Percentiles rank a stretch among this genome's conserved stretches.
These are phyloP conservation scores for Colletotrichum endophyticum DNA, from an alignment of 2,329 filamentous ascomycete species.

Conservation along the genomic window DNA sequence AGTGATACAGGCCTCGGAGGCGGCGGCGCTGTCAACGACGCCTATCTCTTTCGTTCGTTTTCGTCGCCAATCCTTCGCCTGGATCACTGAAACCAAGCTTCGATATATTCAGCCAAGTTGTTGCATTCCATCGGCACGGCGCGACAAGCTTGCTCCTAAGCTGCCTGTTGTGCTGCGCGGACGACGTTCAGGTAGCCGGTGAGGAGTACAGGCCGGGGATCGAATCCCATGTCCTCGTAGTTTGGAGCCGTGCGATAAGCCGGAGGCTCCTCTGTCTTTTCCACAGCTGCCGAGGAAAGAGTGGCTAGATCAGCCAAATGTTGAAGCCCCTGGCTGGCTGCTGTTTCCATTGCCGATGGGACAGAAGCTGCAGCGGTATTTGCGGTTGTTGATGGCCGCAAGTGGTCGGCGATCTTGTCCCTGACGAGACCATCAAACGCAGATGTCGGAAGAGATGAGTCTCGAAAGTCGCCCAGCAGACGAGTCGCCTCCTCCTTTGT, in stretches of 20 bases:
- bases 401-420: slow-evolving; percentile 53
- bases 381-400: slow-evolving; percentile 29
- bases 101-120: background rate
- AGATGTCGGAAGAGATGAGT: slow-evolving; percentile 49
- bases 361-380: slow-evolving; percentile 29
- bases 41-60: background rate
- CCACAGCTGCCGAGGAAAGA: slow-evolving; percentile 17
- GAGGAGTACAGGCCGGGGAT: slow-evolving; percentile 41
- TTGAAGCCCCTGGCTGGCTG: slow-evolving; percentile 61
- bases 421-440: slow-evolving; percentile 61
- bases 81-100: background rate
- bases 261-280: slow-evolving; percentile 26
- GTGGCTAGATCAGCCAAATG: slow-evolving; percentile 64
- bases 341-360: slow-evolving; percentile 41
- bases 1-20: background rate
- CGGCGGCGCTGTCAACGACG: background rate
- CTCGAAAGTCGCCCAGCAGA: slow-evolving; percentile 60
- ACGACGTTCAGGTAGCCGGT: slow-evolving; percentile 39
- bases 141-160: background rate
- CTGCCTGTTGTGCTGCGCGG: slow-evolving; percentile 10
- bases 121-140: background rate
- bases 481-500: slow-evolving; percentile 62
- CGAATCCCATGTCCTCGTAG: slow-evolving; percentile 48
- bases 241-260: slow-evolving; percentile 27
- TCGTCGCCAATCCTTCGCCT: background rate